Base-by-base conservation (phyloP, 179 eudicot species). In the Actinidia arguta region DNA sequence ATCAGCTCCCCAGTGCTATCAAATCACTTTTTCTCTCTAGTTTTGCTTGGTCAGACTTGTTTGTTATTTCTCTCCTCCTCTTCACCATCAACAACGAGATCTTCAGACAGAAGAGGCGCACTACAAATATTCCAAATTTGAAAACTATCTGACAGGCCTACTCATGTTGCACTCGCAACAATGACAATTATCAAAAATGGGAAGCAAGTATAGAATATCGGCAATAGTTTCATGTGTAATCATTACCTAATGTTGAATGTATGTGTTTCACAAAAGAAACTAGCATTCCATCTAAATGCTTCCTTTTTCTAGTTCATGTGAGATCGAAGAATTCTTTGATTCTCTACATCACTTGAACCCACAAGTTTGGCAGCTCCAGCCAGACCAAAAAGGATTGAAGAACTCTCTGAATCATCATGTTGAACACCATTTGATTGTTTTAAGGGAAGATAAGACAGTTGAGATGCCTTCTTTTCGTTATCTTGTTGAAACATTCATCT, bases 161-260 rank as follows among this genome's bases (percentile, higher is more conserved):
- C 97, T 91, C 24, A 89, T 55, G 68, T 48, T 48, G 78, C 95
- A 93, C 64, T 50, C 79, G 66, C 82, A 62, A 81, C 84, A 70
- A 79, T 75, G 83, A 88, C 95, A 95, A 46, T 61, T 81, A 25
- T 90, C 90, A n/a, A 83, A 83, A 89, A 83, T 93, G 96, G 79
- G 87, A 81, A 52, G 89, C 69, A 68, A 86, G 81, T 55, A 44
- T 6, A 50, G 51, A 73, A 83, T 78, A 88, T 63, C 61, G 62
- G 67, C 88, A 81, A 80, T 96, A 94, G 14, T 64, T 69, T 76
- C 98, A 94, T 62, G 10, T 78, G 55, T 59, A 78, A 54, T 71
- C 80, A 56, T 61, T 78, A 73, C 98, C 93, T 55, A 61, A 77
- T 52, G 70, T 85, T 24, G 83, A 80, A 85, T 94, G 98, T 82